Evolutionary conservation across 495 filamentous ascomycete species (phyloP).

Genomic region (Aspergillus asperescens): DNA sequence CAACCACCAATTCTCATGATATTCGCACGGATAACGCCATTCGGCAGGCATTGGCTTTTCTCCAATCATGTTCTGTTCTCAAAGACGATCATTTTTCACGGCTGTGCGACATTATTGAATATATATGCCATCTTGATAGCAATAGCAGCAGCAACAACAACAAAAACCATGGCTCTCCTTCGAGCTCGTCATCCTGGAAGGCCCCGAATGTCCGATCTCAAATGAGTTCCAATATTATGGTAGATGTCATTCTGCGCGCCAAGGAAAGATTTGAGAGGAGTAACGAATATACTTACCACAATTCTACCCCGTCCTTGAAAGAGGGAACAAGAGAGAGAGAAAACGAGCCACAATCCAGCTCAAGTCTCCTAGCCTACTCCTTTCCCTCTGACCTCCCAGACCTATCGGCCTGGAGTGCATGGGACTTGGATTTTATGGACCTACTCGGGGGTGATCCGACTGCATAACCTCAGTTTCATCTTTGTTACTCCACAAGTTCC

Average conservation of each 20-base stretch:
- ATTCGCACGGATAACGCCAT: neutral
- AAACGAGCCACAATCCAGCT: no score
- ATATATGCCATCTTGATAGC: neutral
- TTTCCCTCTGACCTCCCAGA: no score
- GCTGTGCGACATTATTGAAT: neutral
- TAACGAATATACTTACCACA: no score
- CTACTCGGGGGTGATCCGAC: no score
- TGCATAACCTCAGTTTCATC: no score
- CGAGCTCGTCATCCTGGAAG: neutral
- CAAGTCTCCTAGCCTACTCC: no score
- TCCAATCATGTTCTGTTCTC: neutral
- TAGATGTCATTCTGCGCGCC: neutral
- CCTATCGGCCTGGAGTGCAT: no score
- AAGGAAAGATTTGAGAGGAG: neutral
- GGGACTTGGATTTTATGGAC: no score
- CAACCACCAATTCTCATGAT: neutral
- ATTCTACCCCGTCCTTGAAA: no score
- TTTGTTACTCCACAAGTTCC: no score
- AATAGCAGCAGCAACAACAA: no score
- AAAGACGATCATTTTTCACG: neutral
- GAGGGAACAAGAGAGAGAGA: no score
- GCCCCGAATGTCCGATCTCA: neutral
- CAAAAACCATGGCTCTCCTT: neutral
- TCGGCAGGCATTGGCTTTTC: neutral
- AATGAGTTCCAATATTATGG: neutral